Percentiles rank a stretch among this genome's conserved stretches.
Conservation (phyloP, 2,329 filamentous ascomycete species). For the Clonostachys byssicola region DNA sequence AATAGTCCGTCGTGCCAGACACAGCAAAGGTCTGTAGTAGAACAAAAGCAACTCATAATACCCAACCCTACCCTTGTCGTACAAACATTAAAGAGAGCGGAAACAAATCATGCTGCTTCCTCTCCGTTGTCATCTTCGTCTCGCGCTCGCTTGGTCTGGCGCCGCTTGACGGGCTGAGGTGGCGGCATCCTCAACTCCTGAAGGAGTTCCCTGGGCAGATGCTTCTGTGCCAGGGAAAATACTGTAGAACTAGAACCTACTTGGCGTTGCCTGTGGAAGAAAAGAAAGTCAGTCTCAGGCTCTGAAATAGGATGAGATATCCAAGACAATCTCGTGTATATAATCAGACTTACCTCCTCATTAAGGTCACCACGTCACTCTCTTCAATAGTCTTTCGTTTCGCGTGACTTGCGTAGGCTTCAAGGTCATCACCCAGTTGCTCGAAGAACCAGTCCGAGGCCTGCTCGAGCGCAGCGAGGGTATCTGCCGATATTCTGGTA, state of each 20-base stretch:
- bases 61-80: neutral
- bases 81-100: conserved; percentile 4
- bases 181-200: conserved; percentile 75
- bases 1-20: conserved; percentile 67
- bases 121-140: conserved; percentile 25
- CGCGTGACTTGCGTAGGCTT: conserved; percentile 76
- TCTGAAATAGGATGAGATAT: neutral
- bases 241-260: conserved; percentile 67
- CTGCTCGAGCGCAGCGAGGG: conserved; percentile 69
- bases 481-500: conserved; percentile 68
- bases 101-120: conserved; percentile 26
- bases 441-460: conserved; percentile 92
- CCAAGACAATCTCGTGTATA: neutral
- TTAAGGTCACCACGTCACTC: conserved; percentile 74
- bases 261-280: conserved; percentile 66
- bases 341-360: conserved; percentile 65
- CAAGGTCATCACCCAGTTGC: conserved; percentile 76
- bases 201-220: conserved; percentile 77
- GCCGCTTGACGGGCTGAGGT: conserved; percentile 44
- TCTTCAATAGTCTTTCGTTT: conserved; percentile 83
- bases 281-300: conserved; percentile 13
- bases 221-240: conserved; percentile 80
- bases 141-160: conserved; percentile 24
- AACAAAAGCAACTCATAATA: conserved; percentile 11
- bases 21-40: conserved; percentile 32